Conservation (phyloP, 1,139 yeast species). For the Geotrichum klebahnii region DNA sequence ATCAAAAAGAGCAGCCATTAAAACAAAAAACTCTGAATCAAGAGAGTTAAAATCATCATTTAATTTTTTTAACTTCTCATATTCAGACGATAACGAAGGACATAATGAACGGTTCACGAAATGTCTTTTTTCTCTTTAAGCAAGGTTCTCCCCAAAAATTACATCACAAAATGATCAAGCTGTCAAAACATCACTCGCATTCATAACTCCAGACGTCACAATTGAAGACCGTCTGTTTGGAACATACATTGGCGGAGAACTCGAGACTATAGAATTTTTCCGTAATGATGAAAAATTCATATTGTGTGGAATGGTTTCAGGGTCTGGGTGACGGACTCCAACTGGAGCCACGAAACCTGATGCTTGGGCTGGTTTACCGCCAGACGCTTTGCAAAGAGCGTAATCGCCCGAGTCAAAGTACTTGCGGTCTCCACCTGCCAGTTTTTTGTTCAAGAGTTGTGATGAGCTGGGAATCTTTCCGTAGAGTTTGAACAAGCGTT, state of each 20-base stretch:
- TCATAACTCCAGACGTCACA: not conserved
- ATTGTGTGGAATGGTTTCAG: slow-evolving; percentile 19
- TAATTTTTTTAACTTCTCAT: too few relatives aligned
- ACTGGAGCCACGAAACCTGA: slow-evolving; percentile 3
- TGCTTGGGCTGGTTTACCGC: not conserved
- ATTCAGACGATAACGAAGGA: too few relatives aligned
- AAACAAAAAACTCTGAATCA: too few relatives aligned
- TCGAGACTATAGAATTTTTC: not conserved
- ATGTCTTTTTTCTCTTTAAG: too few relatives aligned
- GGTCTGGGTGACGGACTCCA: slow-evolving; percentile 17
- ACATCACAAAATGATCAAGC: not conserved
- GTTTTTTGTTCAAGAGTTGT: slow-evolving; percentile 71
- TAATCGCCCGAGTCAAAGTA: slow-evolving; percentile 97
- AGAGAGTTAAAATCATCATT: too few relatives aligned
- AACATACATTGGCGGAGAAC: slow-evolving; percentile 1
- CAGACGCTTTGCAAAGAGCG: slow-evolving; percentile 82
- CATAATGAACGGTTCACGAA: too few relatives aligned
- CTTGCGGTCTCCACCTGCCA: slow-evolving; percentile 59
- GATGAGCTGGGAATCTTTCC: slow-evolving; percentile 86
- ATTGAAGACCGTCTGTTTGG: slow-evolving; percentile 9
- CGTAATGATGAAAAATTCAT: not conserved
- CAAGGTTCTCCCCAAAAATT: too few relatives aligned
- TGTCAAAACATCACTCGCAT: not conserved
- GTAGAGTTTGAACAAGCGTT: slow-evolving; percentile 62
- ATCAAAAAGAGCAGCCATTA: too few relatives aligned